Base-by-base conservation (phyloP, 2,329 filamentous ascomycete species). In the Aspergillus sp. region DNA sequence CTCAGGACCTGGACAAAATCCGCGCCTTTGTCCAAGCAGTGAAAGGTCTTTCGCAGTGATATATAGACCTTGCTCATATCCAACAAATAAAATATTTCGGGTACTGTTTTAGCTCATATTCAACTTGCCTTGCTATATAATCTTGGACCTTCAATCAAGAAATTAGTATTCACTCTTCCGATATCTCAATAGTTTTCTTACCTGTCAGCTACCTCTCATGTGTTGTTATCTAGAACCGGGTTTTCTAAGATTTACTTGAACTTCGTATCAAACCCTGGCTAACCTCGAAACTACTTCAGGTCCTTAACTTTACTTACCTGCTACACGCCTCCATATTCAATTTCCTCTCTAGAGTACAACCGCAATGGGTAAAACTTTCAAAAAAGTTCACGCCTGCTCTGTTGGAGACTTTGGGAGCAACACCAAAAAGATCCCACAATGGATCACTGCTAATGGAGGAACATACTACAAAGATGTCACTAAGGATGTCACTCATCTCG, bases 1-100 rank as follows among this genome's bases (percentile, higher is more conserved):
- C 86, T 70, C 95, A 99, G 75, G 90, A 88, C 73, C 68, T 93
- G 57, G 84, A 86, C 17, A 96, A 89, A 78, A 98, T 99, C 65
- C 80, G 81, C 62, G 85, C 83, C 4, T 99, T 99, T 75, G 81
- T 98, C 41, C 83, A 85, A 70, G 86, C 86, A 37, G 90, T 87
- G 0, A 95, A 95, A 73, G 74, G 76, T 33, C 78, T 70, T 56
- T 64, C 62, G 47, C 55, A 58, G 33, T 75, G 59, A 69, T 62
- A 35, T 49, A 17, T 39, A 35, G 45, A 6, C 33, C 35, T 27
- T 17, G 24, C 49, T 27, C 14, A 55, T 55, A 40, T 49, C 17
- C 15, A 33, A 19, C 2, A 15, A 35, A 35, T 17, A 44, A 52
- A 21, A 35, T 37, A 53, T 47, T 50, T 46, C 43, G 48, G 48